These are phyloP conservation scores for Elymus sibiricus DNA, from an alignment of 176 grass and related monocot genomes.

Conservation along the genomic window DNA sequence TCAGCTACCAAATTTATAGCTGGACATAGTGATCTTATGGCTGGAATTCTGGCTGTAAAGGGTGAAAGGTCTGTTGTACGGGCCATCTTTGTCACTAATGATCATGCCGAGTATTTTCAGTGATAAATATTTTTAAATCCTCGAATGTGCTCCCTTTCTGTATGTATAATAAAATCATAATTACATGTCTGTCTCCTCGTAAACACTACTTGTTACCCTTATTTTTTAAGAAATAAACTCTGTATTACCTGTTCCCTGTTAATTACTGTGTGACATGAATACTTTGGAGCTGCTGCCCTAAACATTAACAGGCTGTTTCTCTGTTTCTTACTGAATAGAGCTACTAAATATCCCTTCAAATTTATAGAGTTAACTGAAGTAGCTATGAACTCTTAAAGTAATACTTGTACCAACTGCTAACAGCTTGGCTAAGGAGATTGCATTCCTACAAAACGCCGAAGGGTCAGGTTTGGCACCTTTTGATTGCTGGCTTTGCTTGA, in stretches of 20 bases:
- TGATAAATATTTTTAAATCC: neutral
- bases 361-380: neutral
- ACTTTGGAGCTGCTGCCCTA: neutral
- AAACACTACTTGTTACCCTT: neutral
- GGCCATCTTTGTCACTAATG: neutral
- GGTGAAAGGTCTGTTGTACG: constrained; percentile 65
- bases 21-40: constrained; percentile 98
- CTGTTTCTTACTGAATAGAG: neutral
- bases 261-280: neutral
- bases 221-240: neutral
- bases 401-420: constrained; percentile 9
- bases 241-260: neutral
- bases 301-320: neutral
- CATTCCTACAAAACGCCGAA: constrained; percentile 96
- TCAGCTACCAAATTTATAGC: constrained; percentile 98
- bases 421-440: constrained; percentile 91
- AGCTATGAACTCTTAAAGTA: neutral
- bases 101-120: neutral
- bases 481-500: constrained; percentile 92
- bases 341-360: neutral
- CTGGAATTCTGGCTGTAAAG: constrained; percentile 93
- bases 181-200: neutral
- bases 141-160: too few relatives aligned
- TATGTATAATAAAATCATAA: neutral
- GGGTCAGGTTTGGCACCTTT: constrained; percentile 84